A percentile compares a stretch with the other conserved stretches of the same genome.
Evolutionary conservation across 148 eudicot species (phyloP).

Genomic region (Tetragonia tetragonoides): DNA sequence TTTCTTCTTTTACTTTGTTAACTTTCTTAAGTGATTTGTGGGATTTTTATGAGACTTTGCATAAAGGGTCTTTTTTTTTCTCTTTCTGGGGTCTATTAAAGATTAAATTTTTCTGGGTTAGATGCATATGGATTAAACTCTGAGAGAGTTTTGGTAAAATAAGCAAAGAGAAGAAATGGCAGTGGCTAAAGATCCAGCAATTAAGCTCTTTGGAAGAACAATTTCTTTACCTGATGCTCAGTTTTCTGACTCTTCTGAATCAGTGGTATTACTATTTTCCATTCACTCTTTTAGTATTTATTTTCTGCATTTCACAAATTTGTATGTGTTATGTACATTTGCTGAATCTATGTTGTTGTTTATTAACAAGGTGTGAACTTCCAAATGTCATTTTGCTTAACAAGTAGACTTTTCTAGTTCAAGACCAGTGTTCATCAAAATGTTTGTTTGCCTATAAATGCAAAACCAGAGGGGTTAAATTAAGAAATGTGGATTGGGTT

Average conservation of each 20-base stretch:
- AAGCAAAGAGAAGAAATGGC: constrained; percentile 14
- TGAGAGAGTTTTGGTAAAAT: background rate
- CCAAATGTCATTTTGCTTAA: background rate
- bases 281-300: background rate
- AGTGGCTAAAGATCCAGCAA: constrained; percentile 33
- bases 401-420: background rate
- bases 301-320: background rate
- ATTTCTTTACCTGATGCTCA: constrained; percentile 25
- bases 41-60: constrained; percentile 20
- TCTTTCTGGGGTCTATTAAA: constrained; percentile 17
- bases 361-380: background rate
- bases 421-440: background rate
- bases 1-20: constrained; percentile 13
- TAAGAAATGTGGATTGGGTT: background rate
- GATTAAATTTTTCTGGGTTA: background rate
- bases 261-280: background rate
- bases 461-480: background rate
- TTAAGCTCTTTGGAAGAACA: constrained; percentile 34
- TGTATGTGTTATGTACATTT: background rate
- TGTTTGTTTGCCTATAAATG: background rate
- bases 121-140: constrained; percentile 1
- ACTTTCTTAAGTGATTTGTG: constrained; percentile 20
- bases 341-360: background rate
- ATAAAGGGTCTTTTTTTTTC: constrained; percentile 9
- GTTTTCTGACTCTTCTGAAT: constrained; percentile 10